Evolutionary conservation across 495 filamentous ascomycete genomes (phyloP).

Genomic region (Aspergillus cavernicola): DNA sequence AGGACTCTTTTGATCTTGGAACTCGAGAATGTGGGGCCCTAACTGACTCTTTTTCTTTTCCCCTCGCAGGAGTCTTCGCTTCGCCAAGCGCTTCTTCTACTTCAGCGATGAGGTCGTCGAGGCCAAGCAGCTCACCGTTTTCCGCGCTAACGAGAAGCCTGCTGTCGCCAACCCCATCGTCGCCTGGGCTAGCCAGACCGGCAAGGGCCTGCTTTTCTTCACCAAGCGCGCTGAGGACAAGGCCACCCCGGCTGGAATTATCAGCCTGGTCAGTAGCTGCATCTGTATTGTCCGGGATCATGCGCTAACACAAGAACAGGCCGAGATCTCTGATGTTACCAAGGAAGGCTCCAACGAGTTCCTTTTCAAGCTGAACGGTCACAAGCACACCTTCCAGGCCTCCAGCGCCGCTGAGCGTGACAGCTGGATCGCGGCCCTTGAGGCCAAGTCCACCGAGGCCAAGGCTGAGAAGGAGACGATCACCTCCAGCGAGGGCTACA

Average conservation of each 20-base stretch:
- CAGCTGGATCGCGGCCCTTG: constrained; percentile 78
- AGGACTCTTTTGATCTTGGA: too few species aligned
- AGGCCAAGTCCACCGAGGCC: constrained; percentile 72
- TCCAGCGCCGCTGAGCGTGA: constrained; percentile 71
- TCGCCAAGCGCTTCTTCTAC: constrained; percentile 86
- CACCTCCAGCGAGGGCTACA: constrained; percentile 70
- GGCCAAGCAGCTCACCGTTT: constrained; percentile 65
- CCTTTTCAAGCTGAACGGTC: constrained; percentile 73
- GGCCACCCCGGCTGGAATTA: constrained; percentile 70
- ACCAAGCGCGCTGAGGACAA: constrained; percentile 83
- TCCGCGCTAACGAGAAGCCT: constrained; percentile 84
- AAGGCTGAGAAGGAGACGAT: constrained; percentile 68
- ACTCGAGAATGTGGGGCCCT: too few species aligned
- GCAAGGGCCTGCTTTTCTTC: constrained; percentile 92
- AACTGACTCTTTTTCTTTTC: neutral
- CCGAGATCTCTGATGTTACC: constrained; percentile 76
- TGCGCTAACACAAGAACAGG: constrained; percentile 42
- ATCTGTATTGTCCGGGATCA: neutral
- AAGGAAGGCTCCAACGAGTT: constrained; percentile 76
- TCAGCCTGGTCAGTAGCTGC: constrained; percentile 68
- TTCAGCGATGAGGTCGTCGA: constrained; percentile 80
- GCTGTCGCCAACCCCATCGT: constrained; percentile 69
- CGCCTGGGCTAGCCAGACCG: constrained; percentile 87
- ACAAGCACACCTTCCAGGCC: constrained; percentile 90
- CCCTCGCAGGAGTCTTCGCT: constrained; percentile 53